Conservation (phyloP, 139 green algal species). For the Nannochloris sp. region DNA sequence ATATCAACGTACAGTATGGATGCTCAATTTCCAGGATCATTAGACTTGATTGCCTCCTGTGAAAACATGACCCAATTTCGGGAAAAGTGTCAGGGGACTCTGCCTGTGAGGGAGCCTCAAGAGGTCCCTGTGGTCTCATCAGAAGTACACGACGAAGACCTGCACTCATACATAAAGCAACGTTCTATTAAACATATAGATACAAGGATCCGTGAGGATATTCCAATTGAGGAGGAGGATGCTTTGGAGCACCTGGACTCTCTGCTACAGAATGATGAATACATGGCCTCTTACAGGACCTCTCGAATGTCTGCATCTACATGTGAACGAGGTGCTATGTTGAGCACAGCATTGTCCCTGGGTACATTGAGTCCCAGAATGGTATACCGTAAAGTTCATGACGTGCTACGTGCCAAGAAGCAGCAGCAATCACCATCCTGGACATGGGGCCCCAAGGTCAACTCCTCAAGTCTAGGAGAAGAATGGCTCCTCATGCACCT, state of each 20-base stretch:
- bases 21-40: too few species aligned
- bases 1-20: too few species aligned
- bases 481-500: slow-evolving; percentile 45
- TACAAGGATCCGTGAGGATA: neutral
- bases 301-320: slow-evolving; percentile 1
- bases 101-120: too few species aligned
- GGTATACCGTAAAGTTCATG: slow-evolving; percentile 30
- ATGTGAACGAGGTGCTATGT: slow-evolving; percentile 61
- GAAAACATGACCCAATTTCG: too few species aligned
- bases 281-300: neutral
- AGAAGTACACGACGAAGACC: too few species aligned
- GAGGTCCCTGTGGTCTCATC: too few species aligned
- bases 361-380: slow-evolving; percentile 59
- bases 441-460: neutral
- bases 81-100: too few species aligned
- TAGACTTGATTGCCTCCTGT: too few species aligned
- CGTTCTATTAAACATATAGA: neutral
- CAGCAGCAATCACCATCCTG: neutral
- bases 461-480: slow-evolving; percentile 7
- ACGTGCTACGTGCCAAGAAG: neutral
- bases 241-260: slow-evolving; percentile 10
- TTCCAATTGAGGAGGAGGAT: slow-evolving; percentile 9
- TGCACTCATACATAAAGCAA: too few species aligned
- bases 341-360: slow-evolving; percentile 52
- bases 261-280: slow-evolving; percentile 5